Conservation (phyloP, 805 yeast genomes). For the Sugiyamaella smithiae region DNA sequence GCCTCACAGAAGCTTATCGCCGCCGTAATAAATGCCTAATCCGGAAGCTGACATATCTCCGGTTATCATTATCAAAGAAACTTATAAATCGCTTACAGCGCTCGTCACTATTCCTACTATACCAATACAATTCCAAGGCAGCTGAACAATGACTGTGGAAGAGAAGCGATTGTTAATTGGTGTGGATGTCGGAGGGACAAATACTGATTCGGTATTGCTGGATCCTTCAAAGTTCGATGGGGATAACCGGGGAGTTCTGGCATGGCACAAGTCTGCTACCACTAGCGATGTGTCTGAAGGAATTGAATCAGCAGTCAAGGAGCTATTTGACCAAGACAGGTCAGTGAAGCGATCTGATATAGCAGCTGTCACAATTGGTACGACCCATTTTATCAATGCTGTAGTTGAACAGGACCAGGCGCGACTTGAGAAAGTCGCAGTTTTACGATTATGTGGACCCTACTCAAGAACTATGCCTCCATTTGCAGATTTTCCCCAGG, state of each 20-base stretch:
- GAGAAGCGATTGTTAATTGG: constrained; percentile 37
- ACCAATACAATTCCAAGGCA: too few relatives aligned
- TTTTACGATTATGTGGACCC: constrained; percentile 45
- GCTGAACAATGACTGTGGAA: too few relatives aligned
- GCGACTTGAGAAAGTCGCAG: constrained; percentile 45
- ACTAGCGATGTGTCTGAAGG: constrained; percentile 47
- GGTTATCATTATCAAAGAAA: too few relatives aligned
- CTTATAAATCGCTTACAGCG: too few relatives aligned
- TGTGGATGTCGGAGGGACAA: constrained; percentile 53
- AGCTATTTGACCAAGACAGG: constrained; percentile 31
- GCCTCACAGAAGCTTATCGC: too few relatives aligned
- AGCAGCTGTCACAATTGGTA: constrained; percentile 49
- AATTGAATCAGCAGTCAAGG: constrained; percentile 39
- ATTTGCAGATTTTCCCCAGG: constrained; percentile 45
- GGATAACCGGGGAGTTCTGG: constrained; percentile 34
- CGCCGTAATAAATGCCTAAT: too few relatives aligned
- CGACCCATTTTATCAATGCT: constrained; percentile 54
- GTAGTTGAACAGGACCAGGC: constrained; percentile 46
- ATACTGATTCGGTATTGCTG: constrained; percentile 47
- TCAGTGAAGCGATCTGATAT: constrained; percentile 29
- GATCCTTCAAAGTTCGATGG: constrained; percentile 34
- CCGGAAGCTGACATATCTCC: too few relatives aligned
- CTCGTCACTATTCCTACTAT: too few relatives aligned
- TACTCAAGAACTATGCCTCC: constrained; percentile 42
- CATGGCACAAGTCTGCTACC: constrained; percentile 46